Evolutionary conservation across 2,329 filamentous ascomycete species (phyloP).

Genomic region (Arthrinium puccinioides): DNA sequence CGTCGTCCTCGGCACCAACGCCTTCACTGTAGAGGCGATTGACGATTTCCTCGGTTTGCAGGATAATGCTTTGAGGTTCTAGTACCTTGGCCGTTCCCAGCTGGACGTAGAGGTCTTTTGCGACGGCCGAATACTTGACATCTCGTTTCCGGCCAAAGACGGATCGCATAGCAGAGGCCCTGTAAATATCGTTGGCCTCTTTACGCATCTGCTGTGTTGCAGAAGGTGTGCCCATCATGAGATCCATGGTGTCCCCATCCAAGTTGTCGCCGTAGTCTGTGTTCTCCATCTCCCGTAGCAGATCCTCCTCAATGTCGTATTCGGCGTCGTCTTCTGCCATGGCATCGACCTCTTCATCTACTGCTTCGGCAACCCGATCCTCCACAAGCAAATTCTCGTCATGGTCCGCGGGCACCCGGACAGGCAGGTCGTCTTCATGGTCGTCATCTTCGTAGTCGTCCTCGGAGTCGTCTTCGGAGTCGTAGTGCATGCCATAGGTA

Average conservation of each 20-base stretch:
- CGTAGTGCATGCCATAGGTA: constrained; percentile 15
- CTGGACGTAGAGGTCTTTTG: constrained; percentile 60
- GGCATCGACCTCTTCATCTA: constrained; percentile 30
- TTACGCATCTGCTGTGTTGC: constrained; percentile 44
- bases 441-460: constrained; percentile 22
- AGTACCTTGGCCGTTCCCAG: constrained; percentile 51
- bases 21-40: constrained; percentile 57
- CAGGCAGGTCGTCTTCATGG: constrained; percentile 32
- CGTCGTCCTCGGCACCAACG: constrained; percentile 47
- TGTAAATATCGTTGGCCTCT: constrained; percentile 50
- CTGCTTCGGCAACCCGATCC: constrained; percentile 28
- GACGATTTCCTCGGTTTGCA: constrained; percentile 68
- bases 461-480: constrained; percentile 30
- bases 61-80: constrained; percentile 65
- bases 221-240: constrained; percentile 49
- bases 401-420: constrained; percentile 21
- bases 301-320: constrained; percentile 27
- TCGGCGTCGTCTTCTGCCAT: constrained; percentile 28
- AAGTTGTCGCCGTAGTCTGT: constrained; percentile 16
- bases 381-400: constrained; percentile 20
- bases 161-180: constrained; percentile 41
- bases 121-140: constrained; percentile 62
- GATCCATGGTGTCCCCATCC: constrained; percentile 31
- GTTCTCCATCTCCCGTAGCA: constrained; percentile 21
- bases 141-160: constrained; percentile 35